Conservation (phyloP, 78 protist genomes). For the Trichosphaerium sp. region DNA sequence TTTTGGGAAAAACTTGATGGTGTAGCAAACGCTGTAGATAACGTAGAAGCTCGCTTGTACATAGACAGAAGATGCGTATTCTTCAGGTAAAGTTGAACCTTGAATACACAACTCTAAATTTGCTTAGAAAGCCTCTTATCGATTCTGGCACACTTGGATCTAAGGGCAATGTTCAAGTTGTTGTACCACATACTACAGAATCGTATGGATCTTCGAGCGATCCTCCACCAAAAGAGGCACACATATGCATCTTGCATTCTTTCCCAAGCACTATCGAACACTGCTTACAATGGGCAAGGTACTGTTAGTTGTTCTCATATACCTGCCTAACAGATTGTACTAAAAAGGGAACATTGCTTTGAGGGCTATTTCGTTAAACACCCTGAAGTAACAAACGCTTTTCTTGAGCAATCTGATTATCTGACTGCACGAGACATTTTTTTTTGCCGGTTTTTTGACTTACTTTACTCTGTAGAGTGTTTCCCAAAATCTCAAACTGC, state of each 20-base stretch:
- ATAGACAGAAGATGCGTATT: slow-evolving; percentile 82
- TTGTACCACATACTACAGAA: slow-evolving; percentile 92
- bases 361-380: too few species aligned
- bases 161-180: slow-evolving; percentile 81
- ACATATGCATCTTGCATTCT: slow-evolving; percentile 91
- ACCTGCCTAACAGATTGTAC: too few species aligned
- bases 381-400: too few species aligned
- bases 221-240: slow-evolving; percentile 92
- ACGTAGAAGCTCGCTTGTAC: slow-evolving; percentile 87
- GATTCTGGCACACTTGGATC: slow-evolving; percentile 96
- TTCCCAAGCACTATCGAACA: slow-evolving; percentile 95
- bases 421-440: too few species aligned
- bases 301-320: too few species aligned
- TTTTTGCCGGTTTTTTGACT: too few species aligned
- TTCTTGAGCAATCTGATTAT: too few species aligned
- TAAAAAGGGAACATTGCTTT: too few species aligned
- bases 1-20: slow-evolving; percentile 76
- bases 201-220: slow-evolving; percentile 83
- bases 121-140: slow-evolving; percentile 67
- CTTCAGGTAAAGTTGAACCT: slow-evolving; percentile 72
- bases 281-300: slow-evolving; percentile 71
- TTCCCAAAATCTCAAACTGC: too few species aligned
- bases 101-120: slow-evolving; percentile 96
- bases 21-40: slow-evolving; percentile 91
- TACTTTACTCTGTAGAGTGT: too few species aligned